A percentile compares a stretch with the other conserved stretches of the same genome.
phyloP scores from a whole-genome alignment of 2,329 filamentous ascomycete species.

The Fusarium austroafricanum region DNA sequence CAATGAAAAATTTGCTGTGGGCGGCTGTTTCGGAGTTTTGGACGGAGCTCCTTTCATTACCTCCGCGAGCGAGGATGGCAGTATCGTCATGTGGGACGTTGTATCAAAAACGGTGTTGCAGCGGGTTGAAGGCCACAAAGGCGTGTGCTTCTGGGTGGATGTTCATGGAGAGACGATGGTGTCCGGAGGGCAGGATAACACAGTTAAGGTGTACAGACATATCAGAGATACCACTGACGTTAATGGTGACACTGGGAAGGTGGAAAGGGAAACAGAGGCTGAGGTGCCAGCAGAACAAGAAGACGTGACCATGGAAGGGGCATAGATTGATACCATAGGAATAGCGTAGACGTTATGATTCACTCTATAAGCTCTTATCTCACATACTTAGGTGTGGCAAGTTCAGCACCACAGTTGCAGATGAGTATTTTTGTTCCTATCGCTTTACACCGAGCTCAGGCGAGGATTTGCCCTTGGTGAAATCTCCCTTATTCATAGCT shows the following conservation, averaged over 20 bases:
- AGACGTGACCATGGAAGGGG: slow-evolving; percentile 54
- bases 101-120: slow-evolving; percentile 86
- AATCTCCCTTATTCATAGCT: too few relatives aligned
- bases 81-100: slow-evolving; percentile 90
- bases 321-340: slow-evolving; percentile 6
- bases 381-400: not conserved
- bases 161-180: slow-evolving; percentile 67
- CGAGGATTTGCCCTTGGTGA: too few relatives aligned
- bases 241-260: slow-evolving; percentile 32
- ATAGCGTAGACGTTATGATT: not conserved
- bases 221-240: slow-evolving; percentile 22
- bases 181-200: slow-evolving; percentile 67
- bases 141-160: slow-evolving; percentile 75
- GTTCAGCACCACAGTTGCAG: not conserved
- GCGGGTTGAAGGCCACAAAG: slow-evolving; percentile 63
- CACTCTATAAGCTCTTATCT: not conserved
- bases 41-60: slow-evolving; percentile 71
- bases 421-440: not conserved
- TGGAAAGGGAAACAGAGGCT: slow-evolving; percentile 63
- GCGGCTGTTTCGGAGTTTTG: slow-evolving; percentile 79
- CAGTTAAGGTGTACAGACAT: slow-evolving; percentile 62
- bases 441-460: too few relatives aligned
- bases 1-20: slow-evolving; percentile 87
- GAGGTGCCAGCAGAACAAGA: slow-evolving; percentile 59
- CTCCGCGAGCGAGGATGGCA: slow-evolving; percentile 88